Conservation (phyloP, 176 grass and related monocot species). For the Puya raimondii region DNA sequence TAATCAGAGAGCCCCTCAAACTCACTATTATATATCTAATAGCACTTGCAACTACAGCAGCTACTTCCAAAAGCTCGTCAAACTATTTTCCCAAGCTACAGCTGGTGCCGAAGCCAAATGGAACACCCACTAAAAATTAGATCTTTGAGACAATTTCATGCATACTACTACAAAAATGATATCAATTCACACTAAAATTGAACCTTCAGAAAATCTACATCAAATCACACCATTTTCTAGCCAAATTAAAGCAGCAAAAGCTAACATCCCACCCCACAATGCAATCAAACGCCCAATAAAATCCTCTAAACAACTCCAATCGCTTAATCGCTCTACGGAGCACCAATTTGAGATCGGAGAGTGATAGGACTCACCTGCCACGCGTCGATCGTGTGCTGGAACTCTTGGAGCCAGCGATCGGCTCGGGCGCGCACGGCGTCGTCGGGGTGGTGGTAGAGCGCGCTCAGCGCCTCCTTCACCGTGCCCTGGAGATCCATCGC, state of each 20-base stretch:
- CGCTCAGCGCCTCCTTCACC: conserved; percentile 76
- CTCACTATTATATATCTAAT: no score
- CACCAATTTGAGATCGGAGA: neutral
- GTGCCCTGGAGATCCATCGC: conserved; percentile 74
- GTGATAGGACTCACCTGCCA: conserved; percentile 63
- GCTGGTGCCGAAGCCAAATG: neutral
- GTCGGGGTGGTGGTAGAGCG: conserved; percentile 71
- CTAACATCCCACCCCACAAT: neutral
- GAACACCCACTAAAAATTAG: neutral
- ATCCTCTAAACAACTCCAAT: neutral
- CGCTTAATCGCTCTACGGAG: neutral
- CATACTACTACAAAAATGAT: neutral
- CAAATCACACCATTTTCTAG: no score
- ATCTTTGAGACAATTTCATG: neutral
- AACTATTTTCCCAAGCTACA: neutral
- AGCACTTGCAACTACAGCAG: no score
- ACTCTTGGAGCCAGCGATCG: conserved; percentile 90
- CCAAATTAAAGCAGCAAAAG: neutral
- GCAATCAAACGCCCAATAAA: no score
- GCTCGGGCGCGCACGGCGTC: conserved; percentile 46
- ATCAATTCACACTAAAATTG: neutral
- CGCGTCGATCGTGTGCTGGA: conserved; percentile 93
- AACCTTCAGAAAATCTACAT: no score
- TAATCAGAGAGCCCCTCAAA: no score
- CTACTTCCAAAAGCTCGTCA: neutral